Base-by-base conservation (phyloP, 2,329 filamentous ascomycete species). In the Sporothrix inflata region DNA sequence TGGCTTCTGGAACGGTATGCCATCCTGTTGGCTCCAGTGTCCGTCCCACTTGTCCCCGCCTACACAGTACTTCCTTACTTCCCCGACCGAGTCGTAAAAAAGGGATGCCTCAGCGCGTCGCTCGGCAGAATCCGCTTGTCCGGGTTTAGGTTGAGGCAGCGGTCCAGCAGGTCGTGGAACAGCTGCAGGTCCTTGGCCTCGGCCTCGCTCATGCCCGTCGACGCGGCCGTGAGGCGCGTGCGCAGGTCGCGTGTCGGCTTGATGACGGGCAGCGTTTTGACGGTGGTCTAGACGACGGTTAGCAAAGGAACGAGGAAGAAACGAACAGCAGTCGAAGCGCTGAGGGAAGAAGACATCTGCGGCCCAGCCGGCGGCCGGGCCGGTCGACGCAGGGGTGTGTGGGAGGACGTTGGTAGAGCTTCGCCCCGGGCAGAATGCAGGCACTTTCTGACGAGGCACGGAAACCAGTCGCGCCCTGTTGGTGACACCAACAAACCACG, bases 101-200 rank as follows among this genome's bases (percentile, higher is more conserved):
- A 98, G 0, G 92, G 92, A 84, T 98, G 95, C 78, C 90, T 91
- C 77, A 98, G 84, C 66, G 96, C 96, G 78, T 98, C 94, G 16
- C 87, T 85, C 0, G 96, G 93, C 63, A 92, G 95, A 78, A 96
- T 92, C 74, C 96, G 89, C 85, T 97, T 97, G 80, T 97, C 94
- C 0, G 95, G 94, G 79, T 98, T 97, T 75, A 98, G 86, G 73
- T 91, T 90, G 75, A 99, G 85, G 79, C 94, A 98, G 71, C 92
- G 91, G 78, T 97, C 94, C 72, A 99, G 83, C 66, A 99, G 83
- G 81, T 98, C 94, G 76, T 94, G 86, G 81, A 99, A 97, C 70
- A 91, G 86, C 73, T 91, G 90, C 74, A 98, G 83, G 77, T 98
- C 94, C 80, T 91, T 92, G 51, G 88, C 84, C 80, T 96, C 93